Base-by-base conservation (phyloP, 768 basidiomycete species). In the Mycena venus region DNA sequence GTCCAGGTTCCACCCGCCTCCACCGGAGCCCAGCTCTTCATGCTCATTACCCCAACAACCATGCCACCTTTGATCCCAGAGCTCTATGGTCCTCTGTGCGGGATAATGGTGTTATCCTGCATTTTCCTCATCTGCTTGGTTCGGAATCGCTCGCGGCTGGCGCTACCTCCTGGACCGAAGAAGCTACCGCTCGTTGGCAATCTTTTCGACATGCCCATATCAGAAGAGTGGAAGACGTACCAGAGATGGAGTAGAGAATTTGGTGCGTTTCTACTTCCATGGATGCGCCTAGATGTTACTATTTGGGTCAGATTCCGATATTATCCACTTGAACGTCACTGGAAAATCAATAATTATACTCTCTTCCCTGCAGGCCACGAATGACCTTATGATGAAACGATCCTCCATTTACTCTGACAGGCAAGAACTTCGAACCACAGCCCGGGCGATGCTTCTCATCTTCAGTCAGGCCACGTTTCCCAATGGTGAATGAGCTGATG, bases 131-230 rank as follows among this genome's bases (percentile, higher is more conserved):
- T 11, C 55, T 31, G 4, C 17, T 31, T 12, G n/a, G 34, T 27
- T 2, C 7, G 12, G 8, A 19, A 15, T 12, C 55, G 55, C 32
- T 58, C 55, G 4, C 79, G 73, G 34, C 67, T 84, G 21, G 80
- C 80, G 25, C 78, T 84, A 3, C 88, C 87, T 21, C 83, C 84
- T 11, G 85, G 88, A 15, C 88, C 88, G 9, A 83, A 80, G 58
- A 84, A 83, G 32, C 76, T 86, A 15, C 88, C 88, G 5, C 56
- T 89, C 9, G 32, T 90, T 40, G 88, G 87, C 1, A 90, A 89
- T 71, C 73, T 88, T 21, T 78, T 86, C 3, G 84, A 86, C 51
- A 82, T 89, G 76, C 88, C 89, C 7, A 19, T 23, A 15, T 23
- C 47, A 23, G 47, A 49, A 23, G 47, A 49, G 47, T 49, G 47